These are phyloP conservation scores for Ustilago nuda DNA, from an alignment of 1,284 basidiomycete species.

Conservation along the genomic window DNA sequence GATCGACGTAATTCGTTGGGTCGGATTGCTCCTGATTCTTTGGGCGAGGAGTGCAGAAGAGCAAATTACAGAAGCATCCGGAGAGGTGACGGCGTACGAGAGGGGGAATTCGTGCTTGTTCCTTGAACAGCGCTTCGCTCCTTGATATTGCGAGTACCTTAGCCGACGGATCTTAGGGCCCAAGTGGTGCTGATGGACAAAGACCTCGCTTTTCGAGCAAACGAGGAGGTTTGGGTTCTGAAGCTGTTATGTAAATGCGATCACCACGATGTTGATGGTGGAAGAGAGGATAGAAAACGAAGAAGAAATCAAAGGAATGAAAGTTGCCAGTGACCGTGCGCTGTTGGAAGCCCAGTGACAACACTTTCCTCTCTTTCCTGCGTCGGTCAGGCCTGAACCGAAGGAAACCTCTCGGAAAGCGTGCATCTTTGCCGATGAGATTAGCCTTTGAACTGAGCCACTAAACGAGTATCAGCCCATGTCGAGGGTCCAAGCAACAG, in stretches of 20 bases:
- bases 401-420: neutral
- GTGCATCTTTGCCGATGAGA: neutral
- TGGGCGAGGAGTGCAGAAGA: neutral
- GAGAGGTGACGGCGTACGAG: neutral
- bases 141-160: neutral
- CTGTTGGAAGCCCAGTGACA: neutral
- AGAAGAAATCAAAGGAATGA: neutral
- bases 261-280: neutral
- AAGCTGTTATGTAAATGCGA: neutral
- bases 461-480: slow-evolving; percentile 7
- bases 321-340: slow-evolving; percentile 6
- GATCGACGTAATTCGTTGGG: neutral
- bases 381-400: slow-evolving; percentile 2
- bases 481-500: slow-evolving; percentile 1
- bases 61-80: neutral
- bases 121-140: too few relatives aligned
- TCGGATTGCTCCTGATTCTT: neutral
- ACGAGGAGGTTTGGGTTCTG: neutral
- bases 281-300: neutral
- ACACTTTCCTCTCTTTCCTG: neutral
- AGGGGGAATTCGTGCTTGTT: neutral
- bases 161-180: neutral
- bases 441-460: neutral
- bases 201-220: neutral
- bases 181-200: neutral